Evolutionary conservation across 495 filamentous ascomycete genomes (phyloP), one percentile per base, ranked within the genome.

Genomic region (Ascodesmis nigricans): DNA sequence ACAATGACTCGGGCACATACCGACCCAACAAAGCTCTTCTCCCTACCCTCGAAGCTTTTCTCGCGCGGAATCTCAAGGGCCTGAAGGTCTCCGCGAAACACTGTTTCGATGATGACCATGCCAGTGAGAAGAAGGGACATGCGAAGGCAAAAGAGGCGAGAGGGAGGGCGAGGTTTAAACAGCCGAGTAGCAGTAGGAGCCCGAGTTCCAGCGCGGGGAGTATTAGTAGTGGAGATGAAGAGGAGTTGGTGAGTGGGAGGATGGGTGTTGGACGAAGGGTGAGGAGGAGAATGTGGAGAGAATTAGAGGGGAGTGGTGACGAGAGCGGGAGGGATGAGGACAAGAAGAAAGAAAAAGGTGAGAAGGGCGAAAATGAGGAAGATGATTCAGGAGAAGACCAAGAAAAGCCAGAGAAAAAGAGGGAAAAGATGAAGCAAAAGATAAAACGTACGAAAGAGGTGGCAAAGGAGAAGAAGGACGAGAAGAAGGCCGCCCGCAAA

Each of bases 1-100:
- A 95, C 58, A 95, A 95, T 40, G 83, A 91, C 53, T 76, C 69
- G 45, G 84, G 84, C 9, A 95, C 84, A 0, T 95, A 95, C 52
- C 69, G 84, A 0, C 84, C 84, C 0, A 79, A 81, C 42, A 68
- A 71, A 17, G 62, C 70, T 4, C 58, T 74, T 3, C 64, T 95
- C 5, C 75, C 76, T 0, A 46, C 72, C 0, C 58, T 95, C 5
- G 64, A 69, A 20, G 43, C 57, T 10, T 87, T 84, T 47, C 47
- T 95, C 16, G 56, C 68, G 7, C 50, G 43, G 9, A 77, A 76
- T 38, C 68, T 95, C 20, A 73, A 71, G 0, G 83, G 80, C 1
- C 53, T 95, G 8, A 65, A 68, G 11, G 52, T 95, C 21, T 57
- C 66, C 0, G 70, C 69, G 0, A 60, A 80, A 33, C 70, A 79